Evolutionary conservation across 345 rosid species (phyloP).

Genomic region (Gossypium longicalyx): DNA sequence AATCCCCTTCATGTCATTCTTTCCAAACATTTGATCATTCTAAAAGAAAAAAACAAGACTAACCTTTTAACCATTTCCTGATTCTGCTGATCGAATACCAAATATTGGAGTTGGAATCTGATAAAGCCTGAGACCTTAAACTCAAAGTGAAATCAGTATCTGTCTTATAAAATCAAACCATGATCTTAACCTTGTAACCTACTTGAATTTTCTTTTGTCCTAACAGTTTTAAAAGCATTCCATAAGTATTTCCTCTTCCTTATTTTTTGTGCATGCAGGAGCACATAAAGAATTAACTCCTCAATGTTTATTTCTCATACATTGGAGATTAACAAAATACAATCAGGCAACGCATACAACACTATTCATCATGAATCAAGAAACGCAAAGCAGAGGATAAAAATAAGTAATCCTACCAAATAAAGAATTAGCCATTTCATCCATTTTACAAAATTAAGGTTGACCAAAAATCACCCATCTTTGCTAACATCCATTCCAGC

Average conservation of each 20-base stretch:
- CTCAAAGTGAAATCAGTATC: neutral
- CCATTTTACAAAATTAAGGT: neutral
- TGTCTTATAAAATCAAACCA: neutral
- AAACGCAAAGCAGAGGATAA: neutral
- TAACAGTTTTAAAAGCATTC: no score
- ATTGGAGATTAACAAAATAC: neutral
- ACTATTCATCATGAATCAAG: neutral
- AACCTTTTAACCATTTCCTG: neutral
- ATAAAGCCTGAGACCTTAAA: neutral
- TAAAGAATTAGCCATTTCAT: neutral
- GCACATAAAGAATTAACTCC: no score
- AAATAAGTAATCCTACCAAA: neutral
- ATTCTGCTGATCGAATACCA: neutral
- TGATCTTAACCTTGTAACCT: neutral
- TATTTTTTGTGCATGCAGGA: no score
- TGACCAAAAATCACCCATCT: neutral
- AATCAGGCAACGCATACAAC: neutral
- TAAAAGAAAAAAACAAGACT: neutral
- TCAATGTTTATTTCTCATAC: no score
- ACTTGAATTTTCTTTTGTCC: no score
- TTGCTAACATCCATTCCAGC: neutral
- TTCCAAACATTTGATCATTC: neutral
- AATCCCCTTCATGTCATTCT: neutral
- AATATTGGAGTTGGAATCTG: neutral
- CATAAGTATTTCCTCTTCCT: no score